Evolutionary conservation across 371 early-diverging fungal species (phyloP).

Genomic region (Haplosporangium sp.): DNA sequence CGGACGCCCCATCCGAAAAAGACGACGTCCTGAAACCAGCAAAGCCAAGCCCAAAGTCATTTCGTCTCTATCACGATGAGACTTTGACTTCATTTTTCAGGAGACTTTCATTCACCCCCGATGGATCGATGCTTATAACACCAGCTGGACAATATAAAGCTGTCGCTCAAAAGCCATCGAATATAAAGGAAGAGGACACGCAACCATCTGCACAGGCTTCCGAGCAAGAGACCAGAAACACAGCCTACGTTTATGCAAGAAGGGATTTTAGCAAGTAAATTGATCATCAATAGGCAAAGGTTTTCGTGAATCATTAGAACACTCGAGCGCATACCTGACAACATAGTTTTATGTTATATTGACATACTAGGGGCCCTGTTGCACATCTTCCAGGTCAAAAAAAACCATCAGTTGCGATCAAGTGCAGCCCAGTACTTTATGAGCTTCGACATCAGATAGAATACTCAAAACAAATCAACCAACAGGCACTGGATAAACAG

Average conservation of each 20-base stretch:
- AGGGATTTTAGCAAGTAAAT: slow-evolving; percentile 58
- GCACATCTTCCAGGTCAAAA: slow-evolving; percentile 76
- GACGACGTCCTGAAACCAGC: slow-evolving; percentile 36
- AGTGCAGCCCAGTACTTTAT: slow-evolving; percentile 76
- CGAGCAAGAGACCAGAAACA: slow-evolving; percentile 50
- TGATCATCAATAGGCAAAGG: neutral
- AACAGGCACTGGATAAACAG: neutral
- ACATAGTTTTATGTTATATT: neutral
- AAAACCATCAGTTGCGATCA: slow-evolving; percentile 85
- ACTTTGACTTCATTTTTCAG: slow-evolving; percentile 93
- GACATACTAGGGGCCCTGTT: slow-evolving; percentile 69
- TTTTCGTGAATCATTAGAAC: neutral
- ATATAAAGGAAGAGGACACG: slow-evolving; percentile 26
- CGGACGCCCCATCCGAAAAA: slow-evolving; percentile 21
- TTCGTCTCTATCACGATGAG: slow-evolving; percentile 87
- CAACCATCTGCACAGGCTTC: slow-evolving; percentile 9
- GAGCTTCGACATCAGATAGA: slow-evolving; percentile 54
- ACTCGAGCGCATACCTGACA: neutral
- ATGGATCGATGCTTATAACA: slow-evolving; percentile 85
- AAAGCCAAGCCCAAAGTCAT: slow-evolving; percentile 39
- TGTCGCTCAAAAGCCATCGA: slow-evolving; percentile 6
- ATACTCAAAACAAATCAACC: slow-evolving; percentile 11
- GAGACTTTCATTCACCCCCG: slow-evolving; percentile 89
- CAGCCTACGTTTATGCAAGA: slow-evolving; percentile 63
- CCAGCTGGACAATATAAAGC: slow-evolving; percentile 82